These are phyloP conservation scores for Amniculicola lignicola DNA, from an alignment of 495 filamentous ascomycete genomes.

Conservation along the genomic window DNA sequence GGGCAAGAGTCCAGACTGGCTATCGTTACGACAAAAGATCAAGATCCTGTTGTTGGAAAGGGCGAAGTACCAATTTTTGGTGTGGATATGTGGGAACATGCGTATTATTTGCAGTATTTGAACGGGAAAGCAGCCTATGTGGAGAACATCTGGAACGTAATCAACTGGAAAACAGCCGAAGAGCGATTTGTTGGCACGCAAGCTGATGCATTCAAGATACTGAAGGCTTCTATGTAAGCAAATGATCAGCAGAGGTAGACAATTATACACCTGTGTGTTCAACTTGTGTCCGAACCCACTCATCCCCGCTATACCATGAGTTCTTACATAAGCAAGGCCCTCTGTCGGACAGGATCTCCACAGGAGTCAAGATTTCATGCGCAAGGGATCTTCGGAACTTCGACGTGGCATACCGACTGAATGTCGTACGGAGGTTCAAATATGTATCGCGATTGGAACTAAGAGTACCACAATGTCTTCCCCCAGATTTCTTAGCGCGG, in stretches of 20 bases:
- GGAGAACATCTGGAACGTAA: constrained; percentile 42
- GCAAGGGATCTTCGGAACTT: too few species aligned
- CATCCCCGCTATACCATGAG: too few species aligned
- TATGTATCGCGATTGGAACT: not conserved
- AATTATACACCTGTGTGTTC: not conserved
- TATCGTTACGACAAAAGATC: constrained; percentile 44
- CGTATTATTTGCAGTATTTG: constrained; percentile 44
- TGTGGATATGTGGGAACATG: constrained; percentile 47
- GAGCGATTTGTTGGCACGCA: constrained; percentile 31
- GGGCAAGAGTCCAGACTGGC: constrained; percentile 29
- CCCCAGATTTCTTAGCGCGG: not conserved
- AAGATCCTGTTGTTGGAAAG: constrained; percentile 40
- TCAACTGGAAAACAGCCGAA: constrained; percentile 40
- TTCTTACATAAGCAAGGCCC: too few species aligned
- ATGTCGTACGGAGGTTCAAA: too few species aligned
- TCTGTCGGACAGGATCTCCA: too few species aligned
- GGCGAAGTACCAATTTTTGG: constrained; percentile 41
- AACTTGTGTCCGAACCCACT: too few species aligned
- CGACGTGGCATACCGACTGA: too few species aligned
- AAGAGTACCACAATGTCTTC: constrained; percentile 1
- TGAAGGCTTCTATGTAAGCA: constrained; percentile 32
- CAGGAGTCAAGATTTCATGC: too few species aligned
- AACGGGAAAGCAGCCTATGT: constrained; percentile 42
- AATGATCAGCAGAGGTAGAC: not conserved
- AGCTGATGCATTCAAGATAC: constrained; percentile 34